Evolutionary conservation across 2,329 filamentous ascomycete genomes (phyloP).

Genomic region (Ramularia endophylla): DNA sequence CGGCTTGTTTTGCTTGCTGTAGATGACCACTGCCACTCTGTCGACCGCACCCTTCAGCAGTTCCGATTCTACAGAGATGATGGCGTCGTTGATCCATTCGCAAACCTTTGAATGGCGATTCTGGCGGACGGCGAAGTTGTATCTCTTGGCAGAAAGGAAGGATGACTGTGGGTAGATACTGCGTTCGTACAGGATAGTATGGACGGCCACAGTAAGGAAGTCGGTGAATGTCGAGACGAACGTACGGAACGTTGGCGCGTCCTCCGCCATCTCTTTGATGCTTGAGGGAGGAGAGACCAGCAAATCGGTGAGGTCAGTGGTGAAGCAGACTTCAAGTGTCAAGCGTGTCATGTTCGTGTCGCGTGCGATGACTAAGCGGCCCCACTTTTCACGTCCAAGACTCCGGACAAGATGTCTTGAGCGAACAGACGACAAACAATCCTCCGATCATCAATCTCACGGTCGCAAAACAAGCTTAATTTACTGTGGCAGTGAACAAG

Average conservation of each 20-base stretch:
- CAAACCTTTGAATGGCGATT: conserved; percentile 81
- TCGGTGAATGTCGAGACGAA: conserved; percentile 66
- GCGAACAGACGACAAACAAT: no score
- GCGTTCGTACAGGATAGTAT: conserved; percentile 81
- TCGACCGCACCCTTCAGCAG: conserved; percentile 56
- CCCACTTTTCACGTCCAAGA: no score
- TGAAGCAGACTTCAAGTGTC: background rate
- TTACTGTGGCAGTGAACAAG: no score
- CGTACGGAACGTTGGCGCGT: conserved; percentile 39
- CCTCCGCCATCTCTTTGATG: conserved; percentile 15
- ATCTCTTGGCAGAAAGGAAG: conserved; percentile 73
- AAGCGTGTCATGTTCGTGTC: no score
- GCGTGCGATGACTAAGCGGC: no score
- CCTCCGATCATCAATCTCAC: background rate
- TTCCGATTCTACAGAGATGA: conserved; percentile 64
- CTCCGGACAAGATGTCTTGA: no score
- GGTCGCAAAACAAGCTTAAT: no score
- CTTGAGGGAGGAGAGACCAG: background rate
- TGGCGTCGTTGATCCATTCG: conserved; percentile 76
- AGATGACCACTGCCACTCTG: conserved; percentile 52
- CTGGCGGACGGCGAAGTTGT: conserved; percentile 79
- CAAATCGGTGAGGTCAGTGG: background rate
- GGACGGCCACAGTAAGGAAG: conserved; percentile 76
- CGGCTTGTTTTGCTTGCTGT: conserved; percentile 46
- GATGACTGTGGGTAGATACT: conserved; percentile 69